Evolutionary conservation across 306 rosid genomes (phyloP), one percentile per base, ranked within the genome.

Genomic region (Trichosanthes cucumerina): DNA sequence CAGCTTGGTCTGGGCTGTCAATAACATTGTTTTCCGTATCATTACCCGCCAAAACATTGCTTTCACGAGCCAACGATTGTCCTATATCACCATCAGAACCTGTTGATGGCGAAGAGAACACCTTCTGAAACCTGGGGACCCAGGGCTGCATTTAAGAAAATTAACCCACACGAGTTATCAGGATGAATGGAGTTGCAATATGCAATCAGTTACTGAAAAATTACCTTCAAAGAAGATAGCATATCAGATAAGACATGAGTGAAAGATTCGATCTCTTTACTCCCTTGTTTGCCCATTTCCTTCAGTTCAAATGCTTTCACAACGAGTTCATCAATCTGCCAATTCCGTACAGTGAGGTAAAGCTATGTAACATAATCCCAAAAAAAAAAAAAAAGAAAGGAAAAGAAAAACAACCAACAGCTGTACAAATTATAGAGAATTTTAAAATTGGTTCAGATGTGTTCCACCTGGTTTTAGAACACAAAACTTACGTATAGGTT

Each of bases 261-360:
- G 83, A 96, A 96, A 59, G 93, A 82, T 60, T 84, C 86, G 14
- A 96, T 81, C 80, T 90, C 88, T 80, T 80, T 79, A 72, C 81
- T 85, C 59, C 90, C 93, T 12, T 86, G 83, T 73, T 74, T 78
- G 81, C 82, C 66, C 1, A 80, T 50, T 21, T 80, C 81, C 84
- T 84, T 86, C 79, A 86, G 62, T 72, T 82, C 78, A 79, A 88
- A 84, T 53, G 92, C 91, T 87, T 86, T 82, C 80, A 60, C 93
- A 41, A 91, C 97, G 58, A 96, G 89, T 78, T 90, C 93, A 77
- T 96, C 98, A 82, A 92, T 78, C 99, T 96, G 86, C 58, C 80
- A 87, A 70, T 70, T 38, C 73, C 82, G 82, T 31, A 66, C 26
- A 23, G 33, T 65, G 8, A 59, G 13, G 81, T 56, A 24, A 68